Conservation (phyloP, 441 rosid species). For the California macrophylla region DNA sequence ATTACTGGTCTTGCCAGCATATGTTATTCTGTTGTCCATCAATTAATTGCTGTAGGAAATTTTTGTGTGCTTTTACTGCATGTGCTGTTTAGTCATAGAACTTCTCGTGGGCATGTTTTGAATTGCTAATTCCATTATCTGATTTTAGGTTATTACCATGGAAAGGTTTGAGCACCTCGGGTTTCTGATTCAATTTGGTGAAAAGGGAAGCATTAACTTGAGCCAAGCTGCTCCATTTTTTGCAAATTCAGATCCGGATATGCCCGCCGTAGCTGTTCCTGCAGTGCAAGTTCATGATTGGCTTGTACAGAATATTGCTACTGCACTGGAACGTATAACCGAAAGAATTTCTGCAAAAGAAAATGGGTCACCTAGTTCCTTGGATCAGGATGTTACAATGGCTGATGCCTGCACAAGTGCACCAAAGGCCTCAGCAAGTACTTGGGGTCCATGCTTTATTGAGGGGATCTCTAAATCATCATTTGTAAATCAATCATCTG, state of each 20-base stretch:
- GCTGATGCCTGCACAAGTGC: slow-evolving; percentile 73
- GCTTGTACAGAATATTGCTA: slow-evolving; percentile 69
- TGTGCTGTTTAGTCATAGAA: neutral
- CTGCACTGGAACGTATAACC: slow-evolving; percentile 61
- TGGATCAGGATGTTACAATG: slow-evolving; percentile 86
- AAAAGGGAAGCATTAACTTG: slow-evolving; percentile 67
- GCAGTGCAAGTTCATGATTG: slow-evolving; percentile 82
- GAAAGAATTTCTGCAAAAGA: slow-evolving; percentile 86
- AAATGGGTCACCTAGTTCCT: slow-evolving; percentile 55
- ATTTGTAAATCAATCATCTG: slow-evolving; percentile 74
- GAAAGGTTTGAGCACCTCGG: slow-evolving; percentile 96
- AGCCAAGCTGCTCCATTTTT: slow-evolving; percentile 89
- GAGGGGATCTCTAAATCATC: slow-evolving; percentile 94
- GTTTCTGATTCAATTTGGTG: slow-evolving; percentile 84
- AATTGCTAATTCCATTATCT: slow-evolving; percentile 21
- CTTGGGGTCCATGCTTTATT: slow-evolving; percentile 61
- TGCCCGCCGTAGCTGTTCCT: slow-evolving; percentile 93
- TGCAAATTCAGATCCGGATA: slow-evolving; percentile 94
- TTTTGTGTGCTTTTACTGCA: neutral
- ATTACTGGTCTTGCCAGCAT: neutral
- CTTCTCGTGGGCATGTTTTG: neutral
- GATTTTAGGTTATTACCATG: slow-evolving; percentile 70
- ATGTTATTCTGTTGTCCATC: neutral
- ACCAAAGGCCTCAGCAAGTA: slow-evolving; percentile 44
- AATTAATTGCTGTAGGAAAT: neutral